These are phyloP conservation scores for Calvatia gigantea DNA, from an alignment of 768 basidiomycete species.

Conservation along the genomic window DNA sequence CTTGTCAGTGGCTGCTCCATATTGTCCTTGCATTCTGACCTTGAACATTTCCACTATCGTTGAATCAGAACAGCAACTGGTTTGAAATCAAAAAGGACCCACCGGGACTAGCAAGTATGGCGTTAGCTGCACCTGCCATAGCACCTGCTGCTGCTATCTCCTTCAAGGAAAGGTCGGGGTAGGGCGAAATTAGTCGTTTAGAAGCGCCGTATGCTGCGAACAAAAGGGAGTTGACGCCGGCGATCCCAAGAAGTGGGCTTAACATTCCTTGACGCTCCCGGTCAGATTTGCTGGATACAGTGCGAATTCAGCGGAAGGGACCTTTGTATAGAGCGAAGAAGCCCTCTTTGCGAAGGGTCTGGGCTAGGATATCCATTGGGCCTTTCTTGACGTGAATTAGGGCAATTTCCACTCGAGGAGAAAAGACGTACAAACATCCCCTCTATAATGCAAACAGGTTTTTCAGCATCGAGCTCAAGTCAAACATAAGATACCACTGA, in stretches of 20 bases:
- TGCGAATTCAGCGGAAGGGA: constrained; percentile 21
- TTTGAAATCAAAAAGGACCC: constrained; percentile 2
- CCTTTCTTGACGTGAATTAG: constrained; percentile 58
- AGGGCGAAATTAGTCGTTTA: constrained; percentile 82
- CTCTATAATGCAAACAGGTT: constrained; percentile 36
- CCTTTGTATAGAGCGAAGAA: constrained; percentile 95
- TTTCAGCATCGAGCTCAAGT: constrained; percentile 4
- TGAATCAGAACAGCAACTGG: not conserved
- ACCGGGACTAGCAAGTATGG: constrained; percentile 90
- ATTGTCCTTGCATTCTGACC: constrained; percentile 96
- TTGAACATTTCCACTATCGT: constrained; percentile 93
- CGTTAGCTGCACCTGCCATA: constrained; percentile 90
- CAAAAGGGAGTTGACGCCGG: constrained; percentile 93
- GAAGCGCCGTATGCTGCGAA: constrained; percentile 90
- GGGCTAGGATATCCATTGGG: constrained; percentile 83
- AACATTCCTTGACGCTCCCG: constrained; percentile 67
- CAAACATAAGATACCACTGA: constrained; percentile 29
- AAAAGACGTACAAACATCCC: constrained; percentile 77
- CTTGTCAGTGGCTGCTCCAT: constrained; percentile 79
- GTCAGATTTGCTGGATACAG: not conserved
- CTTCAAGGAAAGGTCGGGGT: constrained; percentile 72
- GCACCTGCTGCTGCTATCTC: constrained; percentile 84
- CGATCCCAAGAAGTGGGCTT: constrained; percentile 87
- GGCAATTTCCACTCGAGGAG: not conserved
- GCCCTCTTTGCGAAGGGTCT: constrained; percentile 86